These are phyloP conservation scores for Diplodia intermedia DNA, from an alignment of 2,329 filamentous ascomycete species.

Conservation along the genomic window DNA sequence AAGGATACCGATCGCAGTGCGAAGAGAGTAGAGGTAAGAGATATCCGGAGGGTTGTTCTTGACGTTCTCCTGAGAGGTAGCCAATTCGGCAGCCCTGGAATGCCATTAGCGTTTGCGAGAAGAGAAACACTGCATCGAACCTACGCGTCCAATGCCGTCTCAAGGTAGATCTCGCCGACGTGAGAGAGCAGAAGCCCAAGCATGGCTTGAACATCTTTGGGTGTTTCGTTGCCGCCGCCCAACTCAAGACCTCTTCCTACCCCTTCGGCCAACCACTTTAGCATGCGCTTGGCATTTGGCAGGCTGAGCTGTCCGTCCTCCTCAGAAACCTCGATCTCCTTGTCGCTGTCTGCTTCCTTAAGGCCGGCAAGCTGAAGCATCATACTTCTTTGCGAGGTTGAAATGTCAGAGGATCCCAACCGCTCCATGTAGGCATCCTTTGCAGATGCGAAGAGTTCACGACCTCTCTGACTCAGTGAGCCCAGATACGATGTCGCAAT, in stretches of 20 bases:
- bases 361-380: conserved; percentile 88
- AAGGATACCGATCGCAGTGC: conserved; percentile 84
- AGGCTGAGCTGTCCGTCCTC: conserved; percentile 85
- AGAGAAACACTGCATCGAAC: conserved; percentile 37
- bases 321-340: conserved; percentile 89
- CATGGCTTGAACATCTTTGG: conserved; percentile 88
- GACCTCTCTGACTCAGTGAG: conserved; percentile 86
- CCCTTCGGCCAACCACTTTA: conserved; percentile 95
- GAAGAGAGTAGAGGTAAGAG: conserved; percentile 78
- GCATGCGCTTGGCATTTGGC: conserved; percentile 93
- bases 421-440: conserved; percentile 91
- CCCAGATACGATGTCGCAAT: conserved; percentile 90
- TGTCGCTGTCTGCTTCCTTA: conserved; percentile 73
- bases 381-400: conserved; percentile 85
- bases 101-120: background rate
- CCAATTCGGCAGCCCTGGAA: conserved; percentile 65
- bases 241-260: conserved; percentile 90
- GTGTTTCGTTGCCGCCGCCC: conserved; percentile 84
- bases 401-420: conserved; percentile 86
- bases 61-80: conserved; percentile 75
- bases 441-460: conserved; percentile 84
- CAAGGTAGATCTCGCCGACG: conserved; percentile 83
- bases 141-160: conserved; percentile 67
- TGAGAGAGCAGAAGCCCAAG: conserved; percentile 82
- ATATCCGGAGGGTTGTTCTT: conserved; percentile 87